Percentiles rank a stretch among this genome's conserved stretches.
Conservation (phyloP, 2,329 filamentous ascomycete species). For the Aspergillus pseudonomiae region DNA sequence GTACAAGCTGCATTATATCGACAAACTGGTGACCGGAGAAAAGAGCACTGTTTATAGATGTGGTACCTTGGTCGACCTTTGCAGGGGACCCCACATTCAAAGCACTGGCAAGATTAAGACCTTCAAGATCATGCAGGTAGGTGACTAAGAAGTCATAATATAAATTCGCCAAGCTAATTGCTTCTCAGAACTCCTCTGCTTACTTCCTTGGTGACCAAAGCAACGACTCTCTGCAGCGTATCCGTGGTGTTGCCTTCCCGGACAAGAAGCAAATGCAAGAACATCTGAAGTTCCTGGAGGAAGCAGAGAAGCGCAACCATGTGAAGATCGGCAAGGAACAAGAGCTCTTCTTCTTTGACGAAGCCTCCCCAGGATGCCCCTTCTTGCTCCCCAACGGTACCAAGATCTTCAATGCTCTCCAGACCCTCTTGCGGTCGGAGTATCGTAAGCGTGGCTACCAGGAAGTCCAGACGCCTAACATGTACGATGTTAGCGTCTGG, state of each 20-base stretch:
- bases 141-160: conserved; percentile 8
- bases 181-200: conserved; percentile 67
- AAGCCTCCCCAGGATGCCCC: conserved; percentile 86
- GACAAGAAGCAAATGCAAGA: conserved; percentile 94
- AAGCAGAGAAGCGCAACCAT: conserved; percentile 97
- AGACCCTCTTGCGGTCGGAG: conserved; percentile 78
- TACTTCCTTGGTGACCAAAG: conserved; percentile 94
- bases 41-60: conserved; percentile 93
- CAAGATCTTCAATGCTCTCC: conserved; percentile 88
- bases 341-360: conserved; percentile 96
- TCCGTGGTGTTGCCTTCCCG: conserved; percentile 95
- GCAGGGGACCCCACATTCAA: conserved; percentile 90
- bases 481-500: conserved; percentile 93
- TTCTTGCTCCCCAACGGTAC: conserved; percentile 94
- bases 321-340: conserved; percentile 92
- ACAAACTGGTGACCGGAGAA: conserved; percentile 88
- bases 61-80: conserved; percentile 91
- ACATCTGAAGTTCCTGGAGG: conserved; percentile 92
- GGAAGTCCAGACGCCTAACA: conserved; percentile 94
- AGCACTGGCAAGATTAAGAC: conserved; percentile 92
- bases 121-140: conserved; percentile 84
- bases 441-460: conserved; percentile 94
- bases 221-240: conserved; percentile 94
- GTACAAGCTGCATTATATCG: conserved; percentile 98
- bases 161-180: conserved; percentile 1